Evolutionary conservation across 345 rosid species (phyloP).

Genomic region (Streptanthus diversifolius): DNA sequence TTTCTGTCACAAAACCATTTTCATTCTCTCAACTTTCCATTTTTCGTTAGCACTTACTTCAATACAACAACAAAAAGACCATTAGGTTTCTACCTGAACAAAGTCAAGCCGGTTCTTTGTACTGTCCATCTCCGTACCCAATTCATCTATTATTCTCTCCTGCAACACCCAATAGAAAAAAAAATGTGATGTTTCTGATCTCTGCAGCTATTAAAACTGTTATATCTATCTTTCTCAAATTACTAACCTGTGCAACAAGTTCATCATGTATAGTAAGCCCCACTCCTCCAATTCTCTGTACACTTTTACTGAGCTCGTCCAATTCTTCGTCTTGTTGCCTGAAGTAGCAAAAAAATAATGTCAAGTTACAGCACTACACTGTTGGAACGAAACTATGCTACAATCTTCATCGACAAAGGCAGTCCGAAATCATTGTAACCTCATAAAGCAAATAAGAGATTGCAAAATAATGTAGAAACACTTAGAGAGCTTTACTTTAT

Average conservation of each 20-base stretch:
- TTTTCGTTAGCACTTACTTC: background rate
- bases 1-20: constrained; percentile 53
- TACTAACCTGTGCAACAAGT: constrained; percentile 71
- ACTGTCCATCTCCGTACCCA: constrained; percentile 86
- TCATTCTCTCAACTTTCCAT: background rate
- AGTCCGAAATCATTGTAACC: background rate
- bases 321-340: constrained; percentile 98
- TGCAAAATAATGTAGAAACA: background rate
- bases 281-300: constrained; percentile 88
- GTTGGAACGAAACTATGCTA: background rate
- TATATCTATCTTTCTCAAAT: background rate
- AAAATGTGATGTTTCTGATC: constrained; percentile 16
- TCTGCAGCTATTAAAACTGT: background rate
- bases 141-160: constrained; percentile 81
- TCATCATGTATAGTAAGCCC: constrained; percentile 99
- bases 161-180: constrained; percentile 35
- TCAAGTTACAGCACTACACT: constrained; percentile 1
- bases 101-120: constrained; percentile 91
- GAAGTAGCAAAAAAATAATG: background rate
- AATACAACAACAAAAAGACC: background rate
- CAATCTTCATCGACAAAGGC: background rate
- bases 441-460: background rate
- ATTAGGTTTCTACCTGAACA: constrained; percentile 61
- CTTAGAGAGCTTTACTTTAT: constrained; percentile 56
- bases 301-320: constrained; percentile 91